phyloP scores from a whole-genome alignment of 306 rosid species.

The Luffa aegyptiaca region DNA sequence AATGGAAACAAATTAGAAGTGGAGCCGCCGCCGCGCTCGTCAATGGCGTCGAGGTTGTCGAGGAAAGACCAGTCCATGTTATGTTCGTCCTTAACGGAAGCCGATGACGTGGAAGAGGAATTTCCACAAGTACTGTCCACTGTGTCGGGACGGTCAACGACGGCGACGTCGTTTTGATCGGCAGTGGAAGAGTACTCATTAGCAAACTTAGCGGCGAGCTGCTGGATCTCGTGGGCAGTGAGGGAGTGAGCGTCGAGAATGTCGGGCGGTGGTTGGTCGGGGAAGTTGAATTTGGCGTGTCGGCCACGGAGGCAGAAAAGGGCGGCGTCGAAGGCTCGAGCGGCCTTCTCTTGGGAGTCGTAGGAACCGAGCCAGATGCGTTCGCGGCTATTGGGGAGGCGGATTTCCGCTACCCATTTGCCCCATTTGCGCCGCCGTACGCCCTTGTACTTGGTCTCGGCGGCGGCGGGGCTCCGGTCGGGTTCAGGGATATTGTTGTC shows the following conservation, averaged over 20 bases:
- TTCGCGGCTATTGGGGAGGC: conserved; percentile 76
- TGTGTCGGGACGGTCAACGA: background rate
- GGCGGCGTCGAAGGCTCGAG: conserved; percentile 86
- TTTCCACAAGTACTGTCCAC: background rate
- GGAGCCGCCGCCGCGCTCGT: background rate
- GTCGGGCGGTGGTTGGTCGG: conserved; percentile 38
- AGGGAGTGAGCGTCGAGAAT: conserved; percentile 35
- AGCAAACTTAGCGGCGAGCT: conserved; percentile 49
- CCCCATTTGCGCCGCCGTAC: conserved; percentile 88
- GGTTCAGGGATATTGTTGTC: background rate
- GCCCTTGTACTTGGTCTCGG: conserved; percentile 30
- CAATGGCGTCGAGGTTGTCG: background rate
- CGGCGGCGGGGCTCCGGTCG: background rate
- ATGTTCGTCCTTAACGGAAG: background rate
- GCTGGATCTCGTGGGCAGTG: conserved; percentile 36
- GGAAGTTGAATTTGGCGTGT: conserved; percentile 57
- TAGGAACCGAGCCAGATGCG: conserved; percentile 85
- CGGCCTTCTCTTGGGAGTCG: conserved; percentile 58
- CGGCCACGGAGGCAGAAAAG: conserved; percentile 68
- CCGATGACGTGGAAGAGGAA: background rate
- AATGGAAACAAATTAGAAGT: background rate
- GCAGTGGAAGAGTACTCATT: background rate
- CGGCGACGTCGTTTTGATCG: background rate
- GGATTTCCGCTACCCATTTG: conserved; percentile 73
- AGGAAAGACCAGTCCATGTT: background rate